Percentiles rank a stretch among this genome's conserved stretches.
These are phyloP conservation scores for Spergularia bocconei DNA, from an alignment of 148 eudicot species.

Conservation along the genomic window DNA sequence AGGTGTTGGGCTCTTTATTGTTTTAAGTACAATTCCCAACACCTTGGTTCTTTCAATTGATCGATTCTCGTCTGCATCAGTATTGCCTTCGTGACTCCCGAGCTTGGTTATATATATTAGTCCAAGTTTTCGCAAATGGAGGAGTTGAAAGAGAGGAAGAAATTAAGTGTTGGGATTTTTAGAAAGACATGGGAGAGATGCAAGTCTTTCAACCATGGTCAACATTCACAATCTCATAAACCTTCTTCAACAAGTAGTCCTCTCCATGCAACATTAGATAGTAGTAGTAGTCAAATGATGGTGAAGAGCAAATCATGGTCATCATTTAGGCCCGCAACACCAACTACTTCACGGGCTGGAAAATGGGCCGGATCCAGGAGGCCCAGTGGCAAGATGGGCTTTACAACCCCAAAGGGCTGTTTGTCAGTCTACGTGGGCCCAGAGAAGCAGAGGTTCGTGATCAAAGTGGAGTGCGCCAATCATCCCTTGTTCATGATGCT, in stretches of 20 bases:
- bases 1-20: background rate
- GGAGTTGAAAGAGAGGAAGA: slow-evolving; percentile 33
- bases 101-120: background rate
- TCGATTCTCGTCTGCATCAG: background rate
- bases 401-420: slow-evolving; percentile 52
- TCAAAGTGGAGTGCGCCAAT: slow-evolving; percentile 46
- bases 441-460: slow-evolving; percentile 57
- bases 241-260: background rate
- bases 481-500: slow-evolving; percentile 59
- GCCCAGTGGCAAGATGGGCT: background rate
- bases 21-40: background rate
- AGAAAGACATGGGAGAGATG: slow-evolving; percentile 63
- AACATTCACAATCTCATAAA: slow-evolving; percentile 20
- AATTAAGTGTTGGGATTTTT: slow-evolving; percentile 39
- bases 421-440: slow-evolving; percentile 81
- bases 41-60: background rate
- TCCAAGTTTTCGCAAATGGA: slow-evolving; percentile 28
- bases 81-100: background rate
- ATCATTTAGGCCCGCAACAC: slow-evolving; percentile 14
- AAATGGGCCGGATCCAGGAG: slow-evolving; percentile 20
- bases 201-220: slow-evolving; percentile 39
- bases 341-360: background rate
- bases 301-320: slow-evolving; percentile 45
- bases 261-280: background rate
- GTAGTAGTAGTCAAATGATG: slow-evolving; percentile 16